Conservation (phyloP, 2,329 filamentous ascomycete genomes). For the Cladorrhinum sp. region DNA sequence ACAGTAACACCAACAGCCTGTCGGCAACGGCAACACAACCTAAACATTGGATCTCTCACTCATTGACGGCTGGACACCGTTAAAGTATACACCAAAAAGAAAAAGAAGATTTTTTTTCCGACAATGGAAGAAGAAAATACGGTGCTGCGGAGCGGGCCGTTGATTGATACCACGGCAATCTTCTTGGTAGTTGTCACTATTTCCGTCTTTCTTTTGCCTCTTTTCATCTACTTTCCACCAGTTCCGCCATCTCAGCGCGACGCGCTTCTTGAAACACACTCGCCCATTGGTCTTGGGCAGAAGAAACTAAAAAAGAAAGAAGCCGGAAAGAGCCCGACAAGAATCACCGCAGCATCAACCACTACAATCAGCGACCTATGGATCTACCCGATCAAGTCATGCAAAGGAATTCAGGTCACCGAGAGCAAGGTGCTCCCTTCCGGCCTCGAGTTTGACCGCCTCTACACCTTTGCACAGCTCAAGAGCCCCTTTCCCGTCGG, state of each 20-base stretch:
- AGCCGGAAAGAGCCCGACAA: not conserved
- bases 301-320: not conserved
- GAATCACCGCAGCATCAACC: not conserved
- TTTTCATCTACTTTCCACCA: slow-evolving; percentile 55
- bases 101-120: not conserved
- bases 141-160: slow-evolving; percentile 19
- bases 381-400: slow-evolving; percentile 83
- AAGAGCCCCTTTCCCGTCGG: slow-evolving; percentile 46
- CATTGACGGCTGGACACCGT: not conserved
- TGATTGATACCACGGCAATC: slow-evolving; percentile 31
- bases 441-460: slow-evolving; percentile 75
- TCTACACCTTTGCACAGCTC: slow-evolving; percentile 77
- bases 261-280: slow-evolving; percentile 54
- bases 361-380: slow-evolving; percentile 62
- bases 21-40: not conserved
- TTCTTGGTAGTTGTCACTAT: slow-evolving; percentile 45
- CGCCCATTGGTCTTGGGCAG: slow-evolving; percentile 42
- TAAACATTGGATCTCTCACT: too few species aligned
- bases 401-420: slow-evolving; percentile 69
- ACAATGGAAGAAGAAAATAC: slow-evolving; percentile 16
- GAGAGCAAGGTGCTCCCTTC: slow-evolving; percentile 61
- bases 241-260: slow-evolving; percentile 52
- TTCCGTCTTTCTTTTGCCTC: slow-evolving; percentile 50
- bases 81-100: not conserved
- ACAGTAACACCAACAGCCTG: slow-evolving; percentile 4